These are phyloP conservation scores for Cymodocea nodosa DNA, from an alignment of 116 monocot genomes.

Conservation along the genomic window DNA sequence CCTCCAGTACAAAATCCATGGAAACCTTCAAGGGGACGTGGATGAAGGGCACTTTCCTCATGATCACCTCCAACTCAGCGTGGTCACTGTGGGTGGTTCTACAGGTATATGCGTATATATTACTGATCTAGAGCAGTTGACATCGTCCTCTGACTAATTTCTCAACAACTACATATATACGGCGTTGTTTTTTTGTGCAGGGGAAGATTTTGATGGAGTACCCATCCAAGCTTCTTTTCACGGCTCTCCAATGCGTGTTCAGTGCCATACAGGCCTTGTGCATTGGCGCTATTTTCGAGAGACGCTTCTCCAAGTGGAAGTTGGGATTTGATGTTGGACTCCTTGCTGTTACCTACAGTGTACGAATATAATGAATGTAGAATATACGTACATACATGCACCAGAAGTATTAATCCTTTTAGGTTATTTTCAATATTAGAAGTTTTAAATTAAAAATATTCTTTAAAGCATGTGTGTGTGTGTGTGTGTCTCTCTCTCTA, in stretches of 20 bases:
- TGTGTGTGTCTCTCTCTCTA: too few relatives aligned
- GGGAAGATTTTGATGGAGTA: conserved; percentile 24
- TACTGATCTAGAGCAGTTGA: too few relatives aligned
- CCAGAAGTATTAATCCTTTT: too few relatives aligned
- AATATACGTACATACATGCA: too few relatives aligned
- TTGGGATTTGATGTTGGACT: conserved; percentile 16
- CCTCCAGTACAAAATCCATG: background rate
- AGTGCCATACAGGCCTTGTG: conserved; percentile 26
- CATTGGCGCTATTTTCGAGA: conserved; percentile 15
- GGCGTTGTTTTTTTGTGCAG: background rate
- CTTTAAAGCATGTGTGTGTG: too few relatives aligned
- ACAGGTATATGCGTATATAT: conserved; percentile 21
- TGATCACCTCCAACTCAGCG: conserved; percentile 23
- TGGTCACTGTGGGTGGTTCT: conserved; percentile 64
- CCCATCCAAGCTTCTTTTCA: conserved; percentile 27
- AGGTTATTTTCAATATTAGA: too few relatives aligned
- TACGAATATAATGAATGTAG: conserved; percentile 4
- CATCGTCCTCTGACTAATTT: too few relatives aligned
- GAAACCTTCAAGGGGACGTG: conserved; percentile 12
- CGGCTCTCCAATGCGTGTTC: conserved; percentile 21
- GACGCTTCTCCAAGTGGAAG: conserved; percentile 26
- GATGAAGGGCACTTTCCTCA: conserved; percentile 48
- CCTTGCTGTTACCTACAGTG: conserved; percentile 28
- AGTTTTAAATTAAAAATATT: too few relatives aligned
- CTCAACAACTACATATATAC: too few relatives aligned